These are phyloP conservation scores for Akanthomyces muscarius DNA, from an alignment of 2,329 filamentous ascomycete genomes.

Conservation along the genomic window DNA sequence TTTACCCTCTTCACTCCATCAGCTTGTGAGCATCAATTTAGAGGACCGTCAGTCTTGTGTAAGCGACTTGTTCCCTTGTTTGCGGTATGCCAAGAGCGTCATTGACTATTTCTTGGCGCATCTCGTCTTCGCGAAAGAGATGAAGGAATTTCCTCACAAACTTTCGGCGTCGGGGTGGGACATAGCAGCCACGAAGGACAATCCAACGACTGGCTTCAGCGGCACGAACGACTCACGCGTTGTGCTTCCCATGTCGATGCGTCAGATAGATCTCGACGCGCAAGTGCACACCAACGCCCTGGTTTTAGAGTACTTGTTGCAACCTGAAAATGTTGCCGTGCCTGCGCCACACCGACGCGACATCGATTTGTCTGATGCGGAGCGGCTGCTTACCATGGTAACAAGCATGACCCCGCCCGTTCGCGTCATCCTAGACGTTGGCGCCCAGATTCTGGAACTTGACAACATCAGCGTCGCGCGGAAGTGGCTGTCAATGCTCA, in stretches of 20 bases:
- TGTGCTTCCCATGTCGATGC: slow-evolving; percentile 52
- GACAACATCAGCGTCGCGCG: slow-evolving; percentile 51
- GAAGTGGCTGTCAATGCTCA: slow-evolving; percentile 43
- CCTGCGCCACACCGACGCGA: not conserved
- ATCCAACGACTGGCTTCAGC: slow-evolving; percentile 62
- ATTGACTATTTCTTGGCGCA: slow-evolving; percentile 61
- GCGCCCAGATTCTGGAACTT: slow-evolving; percentile 64
- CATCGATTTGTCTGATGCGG: slow-evolving; percentile 26
- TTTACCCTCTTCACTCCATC: slow-evolving; percentile 35
- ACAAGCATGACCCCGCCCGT: slow-evolving; percentile 27
- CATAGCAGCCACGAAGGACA: slow-evolving; percentile 42
- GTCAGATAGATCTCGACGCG: slow-evolving; percentile 14
- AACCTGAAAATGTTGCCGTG: slow-evolving; percentile 44
- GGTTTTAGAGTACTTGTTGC: slow-evolving; percentile 57
- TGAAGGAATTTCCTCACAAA: slow-evolving; percentile 60
- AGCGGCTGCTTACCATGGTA: slow-evolving; percentile 36
- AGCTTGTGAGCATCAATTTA: slow-evolving; percentile 53
- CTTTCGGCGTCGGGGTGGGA: slow-evolving; percentile 67
- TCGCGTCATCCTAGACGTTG: slow-evolving; percentile 65
- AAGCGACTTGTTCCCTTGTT: slow-evolving; percentile 47
- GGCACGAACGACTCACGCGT: slow-evolving; percentile 62
- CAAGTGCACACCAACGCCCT: slow-evolving; percentile 65
- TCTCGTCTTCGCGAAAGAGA: slow-evolving; percentile 57
- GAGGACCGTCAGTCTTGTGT: slow-evolving; percentile 49
- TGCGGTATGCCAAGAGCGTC: slow-evolving; percentile 48